Evolutionary conservation across 129 eudicot species (phyloP), one percentile per base, ranked within the genome.

Genomic region (Flaveria trinervia): DNA sequence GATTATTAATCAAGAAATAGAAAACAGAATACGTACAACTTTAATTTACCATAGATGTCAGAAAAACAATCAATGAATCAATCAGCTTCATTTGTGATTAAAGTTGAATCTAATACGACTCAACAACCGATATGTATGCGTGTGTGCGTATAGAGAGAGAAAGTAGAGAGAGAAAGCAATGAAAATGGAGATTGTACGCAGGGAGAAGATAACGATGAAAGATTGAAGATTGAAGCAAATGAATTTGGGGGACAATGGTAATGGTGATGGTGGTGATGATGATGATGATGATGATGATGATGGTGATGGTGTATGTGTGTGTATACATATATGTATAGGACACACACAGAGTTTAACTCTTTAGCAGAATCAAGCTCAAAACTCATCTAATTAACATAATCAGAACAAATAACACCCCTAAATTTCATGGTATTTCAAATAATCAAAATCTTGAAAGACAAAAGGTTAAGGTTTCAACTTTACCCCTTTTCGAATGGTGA

Each of bases 51-150:
- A 54, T 65, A 13, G 52, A 16, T 65, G 51, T 51, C 65, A 49
- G 65, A 17, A 45, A 68, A 49, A 14, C 68, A 79, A 79, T 51
- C 68, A 79, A 51, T 13, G 59, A 79, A 79, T 51, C 68, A 79
- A 51, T 13, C 44, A 26, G 10, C 17, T 62, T 26, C 44, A 8
- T 69, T 51, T 79, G 77, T 79, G 78, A 79, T 64, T 79, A 68
- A 72, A 70, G 71, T 22, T n/a, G 71, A 78, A 79, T 72, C 78
- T 79, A 50, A 79, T 72, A 79, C 83, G 72, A 79, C 65, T 72
- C 83, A 72, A 74, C 83, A 25, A 79, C 83, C 83, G 74, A 50
- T 39, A 18, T 45, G 2, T 69, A 16, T 13, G 23, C 59, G 41
- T 72, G 36, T 49, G 30, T 25, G 22, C 33, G 65, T 57, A 57